A percentile compares a stretch with the other conserved stretches of the same genome.
These are phyloP conservation scores for Pythium chondricola DNA, from an alignment of 352 stramenopile genomes.

Conservation along the genomic window DNA sequence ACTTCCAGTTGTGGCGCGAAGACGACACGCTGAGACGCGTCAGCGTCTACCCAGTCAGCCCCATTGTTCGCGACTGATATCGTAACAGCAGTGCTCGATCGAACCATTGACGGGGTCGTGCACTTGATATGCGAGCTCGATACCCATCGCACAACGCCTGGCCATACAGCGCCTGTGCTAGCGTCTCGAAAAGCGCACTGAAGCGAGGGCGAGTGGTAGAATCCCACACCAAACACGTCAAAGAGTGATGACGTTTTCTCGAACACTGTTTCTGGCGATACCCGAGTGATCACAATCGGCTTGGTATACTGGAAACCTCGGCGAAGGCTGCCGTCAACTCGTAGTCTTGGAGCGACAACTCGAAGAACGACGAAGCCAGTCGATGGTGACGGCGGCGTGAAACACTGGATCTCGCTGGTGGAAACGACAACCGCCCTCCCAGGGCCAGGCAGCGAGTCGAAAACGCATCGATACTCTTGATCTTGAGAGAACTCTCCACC, in stretches of 20 bases:
- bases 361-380: conserved; percentile 21
- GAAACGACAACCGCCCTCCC: conserved; percentile 33
- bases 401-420: conserved; percentile 31
- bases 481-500: conserved; percentile 39
- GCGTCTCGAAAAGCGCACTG: conserved; percentile 31
- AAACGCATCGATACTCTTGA: conserved; percentile 44
- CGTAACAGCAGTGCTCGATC: conserved; percentile 10
- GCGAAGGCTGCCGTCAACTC: conserved; percentile 18
- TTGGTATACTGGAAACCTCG: conserved; percentile 46
- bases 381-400: conserved; percentile 17
- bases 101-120: conserved; percentile 4
- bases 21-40: neutral
- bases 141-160: conserved; percentile 26
- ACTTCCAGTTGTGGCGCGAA: conserved; percentile 35
- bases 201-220: conserved; percentile 40
- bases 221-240: conserved; percentile 53
- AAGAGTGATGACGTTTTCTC: conserved; percentile 38
- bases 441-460: conserved; percentile 21
- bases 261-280: conserved; percentile 35
- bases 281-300: conserved; percentile 22
- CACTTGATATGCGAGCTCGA: conserved; percentile 49
- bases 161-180: neutral
- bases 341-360: conserved; percentile 3
- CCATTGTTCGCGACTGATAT: conserved; percentile 52
- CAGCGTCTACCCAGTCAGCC: conserved; percentile 18